Conservation (phyloP, 1,284 basidiomycete species). For the Ganoderma sinense region DNA sequence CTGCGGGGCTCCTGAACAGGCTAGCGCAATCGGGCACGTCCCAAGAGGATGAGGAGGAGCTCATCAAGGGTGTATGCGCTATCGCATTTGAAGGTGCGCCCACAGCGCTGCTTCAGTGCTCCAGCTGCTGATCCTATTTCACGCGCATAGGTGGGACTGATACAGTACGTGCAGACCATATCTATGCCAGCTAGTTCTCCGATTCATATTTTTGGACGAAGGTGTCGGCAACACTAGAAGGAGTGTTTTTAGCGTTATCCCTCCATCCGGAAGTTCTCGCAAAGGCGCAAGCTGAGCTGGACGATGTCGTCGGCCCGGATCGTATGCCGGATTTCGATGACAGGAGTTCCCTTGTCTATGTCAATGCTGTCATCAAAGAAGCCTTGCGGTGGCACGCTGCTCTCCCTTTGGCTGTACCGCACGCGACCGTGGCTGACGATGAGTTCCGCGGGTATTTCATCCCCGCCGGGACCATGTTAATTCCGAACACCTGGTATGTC, state of each 20-base stretch:
- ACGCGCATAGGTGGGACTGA: slow-evolving; percentile 19
- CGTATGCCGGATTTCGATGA: slow-evolving; percentile 30
- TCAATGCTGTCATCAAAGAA: slow-evolving; percentile 20
- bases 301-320: slow-evolving; percentile 36
- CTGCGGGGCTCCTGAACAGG: neutral
- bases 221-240: slow-evolving; percentile 30
- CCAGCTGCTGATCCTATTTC: neutral
- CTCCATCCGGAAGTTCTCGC: slow-evolving; percentile 34
- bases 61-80: slow-evolving; percentile 10
- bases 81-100: slow-evolving; percentile 19
- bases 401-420: slow-evolving; percentile 12
- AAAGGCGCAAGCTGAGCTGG: slow-evolving; percentile 41
- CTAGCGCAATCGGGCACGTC: neutral
- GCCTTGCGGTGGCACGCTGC: slow-evolving; percentile 21
- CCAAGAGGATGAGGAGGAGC: slow-evolving; percentile 1
- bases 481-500: slow-evolving; percentile 33
- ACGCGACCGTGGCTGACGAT: slow-evolving; percentile 18
- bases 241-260: slow-evolving; percentile 30
- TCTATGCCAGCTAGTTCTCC: neutral
- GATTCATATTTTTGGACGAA: slow-evolving; percentile 9
- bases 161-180: slow-evolving; percentile 10
- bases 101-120: too few species aligned
- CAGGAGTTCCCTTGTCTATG: slow-evolving; percentile 29
- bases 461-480: slow-evolving; percentile 30
- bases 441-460: slow-evolving; percentile 29